Evolutionary conservation across 192 early-diverging fungal genomes (phyloP).

Genomic region (Thoreauomyces humboldtii): DNA sequence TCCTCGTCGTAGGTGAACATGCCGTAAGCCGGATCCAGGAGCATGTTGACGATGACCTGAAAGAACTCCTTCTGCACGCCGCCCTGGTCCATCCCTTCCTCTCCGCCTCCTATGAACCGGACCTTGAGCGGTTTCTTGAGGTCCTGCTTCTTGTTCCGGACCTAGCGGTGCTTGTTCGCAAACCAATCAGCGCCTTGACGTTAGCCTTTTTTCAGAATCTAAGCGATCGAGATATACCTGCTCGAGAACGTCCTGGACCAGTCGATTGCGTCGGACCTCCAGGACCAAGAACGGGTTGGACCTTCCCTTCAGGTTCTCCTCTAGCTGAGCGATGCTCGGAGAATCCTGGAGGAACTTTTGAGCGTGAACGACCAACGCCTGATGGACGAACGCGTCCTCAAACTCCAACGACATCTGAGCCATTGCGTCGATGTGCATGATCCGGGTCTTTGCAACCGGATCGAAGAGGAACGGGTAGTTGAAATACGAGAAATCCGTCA

Average conservation of each 20-base stretch:
- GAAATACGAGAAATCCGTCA: constrained; percentile 62
- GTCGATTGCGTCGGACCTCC: constrained; percentile 62
- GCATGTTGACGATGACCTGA: constrained; percentile 68
- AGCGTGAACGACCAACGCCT: constrained; percentile 73
- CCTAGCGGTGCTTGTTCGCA: too few relatives aligned
- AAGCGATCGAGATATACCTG: too few relatives aligned
- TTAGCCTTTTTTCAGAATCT: too few relatives aligned
- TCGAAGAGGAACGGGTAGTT: constrained; percentile 70
- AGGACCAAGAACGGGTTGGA: constrained; percentile 81
- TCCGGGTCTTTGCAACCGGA: constrained; percentile 65
- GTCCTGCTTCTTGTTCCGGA: constrained; percentile 54
- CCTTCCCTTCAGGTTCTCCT: constrained; percentile 54
- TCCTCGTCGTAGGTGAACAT: constrained; percentile 67
- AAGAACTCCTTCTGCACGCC: constrained; percentile 97
- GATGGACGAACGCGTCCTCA: constrained; percentile 80
- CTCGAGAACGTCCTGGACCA: constrained; percentile 76
- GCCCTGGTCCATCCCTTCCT: constrained; percentile 93
- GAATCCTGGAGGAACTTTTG: constrained; percentile 64
- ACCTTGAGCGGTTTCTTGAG: constrained; percentile 82
- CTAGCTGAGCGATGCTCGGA: constrained; percentile 45
- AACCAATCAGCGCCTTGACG: too few relatives aligned
- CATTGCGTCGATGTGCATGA: constrained; percentile 73
- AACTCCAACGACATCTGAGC: constrained; percentile 73
- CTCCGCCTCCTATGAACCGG: constrained; percentile 82
- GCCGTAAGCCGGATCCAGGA: constrained; percentile 73